Evolutionary conservation across 192 early-diverging fungal species (phyloP).

Genomic region (Coemansia umbellata): DNA sequence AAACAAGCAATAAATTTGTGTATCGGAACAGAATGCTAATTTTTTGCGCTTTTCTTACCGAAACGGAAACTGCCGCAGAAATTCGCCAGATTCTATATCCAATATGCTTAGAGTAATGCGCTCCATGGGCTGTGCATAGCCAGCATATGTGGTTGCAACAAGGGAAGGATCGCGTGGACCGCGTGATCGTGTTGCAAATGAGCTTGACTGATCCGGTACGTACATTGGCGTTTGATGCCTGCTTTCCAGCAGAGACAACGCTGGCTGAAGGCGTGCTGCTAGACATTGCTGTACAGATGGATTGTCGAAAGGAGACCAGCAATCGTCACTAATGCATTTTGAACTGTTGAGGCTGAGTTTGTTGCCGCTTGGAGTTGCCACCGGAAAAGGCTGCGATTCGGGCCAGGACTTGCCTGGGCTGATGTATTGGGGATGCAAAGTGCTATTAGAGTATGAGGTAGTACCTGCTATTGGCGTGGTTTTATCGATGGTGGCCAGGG

Average conservation of each 20-base stretch:
- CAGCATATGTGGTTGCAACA: slow-evolving; percentile 22
- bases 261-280: neutral
- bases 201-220: neutral
- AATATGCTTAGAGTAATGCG: slow-evolving; percentile 27
- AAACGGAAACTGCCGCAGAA: slow-evolving; percentile 20
- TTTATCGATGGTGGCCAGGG: too few relatives aligned
- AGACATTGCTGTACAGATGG: slow-evolving; percentile 22
- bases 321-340: slow-evolving; percentile 5
- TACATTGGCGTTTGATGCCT: slow-evolving; percentile 17
- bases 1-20: too few relatives aligned
- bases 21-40: too few relatives aligned
- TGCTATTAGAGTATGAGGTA: too few relatives aligned
- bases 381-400: too few relatives aligned
- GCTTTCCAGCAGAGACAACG: slow-evolving; percentile 16
- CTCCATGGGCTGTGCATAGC: slow-evolving; percentile 20
- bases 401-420: too few relatives aligned
- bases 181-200: neutral
- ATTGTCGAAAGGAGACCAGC: slow-evolving; percentile 37
- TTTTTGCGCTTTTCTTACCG: neutral
- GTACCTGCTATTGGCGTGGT: too few relatives aligned
- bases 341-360: neutral
- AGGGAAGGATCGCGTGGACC: neutral
- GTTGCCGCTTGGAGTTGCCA: too few relatives aligned
- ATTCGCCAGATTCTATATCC: slow-evolving; percentile 41
- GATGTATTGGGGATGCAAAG: too few relatives aligned